Conservation (phyloP, 345 rosid species). For the Salix suchowensis region DNA sequence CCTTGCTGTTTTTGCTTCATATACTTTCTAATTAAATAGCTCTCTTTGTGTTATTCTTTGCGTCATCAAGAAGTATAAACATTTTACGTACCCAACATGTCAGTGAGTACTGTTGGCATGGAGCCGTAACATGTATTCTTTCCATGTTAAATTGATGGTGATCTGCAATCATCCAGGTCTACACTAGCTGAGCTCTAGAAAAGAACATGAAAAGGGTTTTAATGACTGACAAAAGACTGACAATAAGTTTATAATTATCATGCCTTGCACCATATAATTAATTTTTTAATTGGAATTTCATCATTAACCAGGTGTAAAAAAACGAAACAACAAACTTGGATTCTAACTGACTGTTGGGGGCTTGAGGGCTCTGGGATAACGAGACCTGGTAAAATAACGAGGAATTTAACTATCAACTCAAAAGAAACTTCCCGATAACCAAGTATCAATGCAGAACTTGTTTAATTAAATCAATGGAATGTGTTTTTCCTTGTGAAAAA, state of each 20-base stretch:
- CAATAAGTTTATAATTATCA: neutral
- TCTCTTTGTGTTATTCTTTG: neutral
- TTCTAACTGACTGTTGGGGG: neutral
- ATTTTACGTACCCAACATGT: neutral
- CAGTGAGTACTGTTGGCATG: neutral
- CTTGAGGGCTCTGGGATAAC: conserved; percentile 1
- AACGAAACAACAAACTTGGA: neutral
- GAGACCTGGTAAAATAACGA: neutral
- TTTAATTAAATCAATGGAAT: neutral
- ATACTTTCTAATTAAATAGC: neutral
- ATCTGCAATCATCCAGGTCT: neutral
- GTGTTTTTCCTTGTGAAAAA: neutral
- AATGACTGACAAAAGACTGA: neutral
- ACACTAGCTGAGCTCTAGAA: neutral
- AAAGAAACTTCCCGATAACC: conserved; percentile 1
- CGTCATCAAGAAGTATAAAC: neutral
- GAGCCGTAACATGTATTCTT: neutral
- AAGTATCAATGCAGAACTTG: neutral
- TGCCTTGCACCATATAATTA: neutral
- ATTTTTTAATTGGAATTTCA: neutral
- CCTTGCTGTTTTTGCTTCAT: neutral
- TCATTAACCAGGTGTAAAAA: neutral
- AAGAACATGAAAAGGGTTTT: neutral
- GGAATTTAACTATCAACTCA: neutral
- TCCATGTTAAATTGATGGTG: neutral